Evolutionary conservation across 176 grass and related monocot species (phyloP).

Genomic region (Aegilops tauschii): DNA sequence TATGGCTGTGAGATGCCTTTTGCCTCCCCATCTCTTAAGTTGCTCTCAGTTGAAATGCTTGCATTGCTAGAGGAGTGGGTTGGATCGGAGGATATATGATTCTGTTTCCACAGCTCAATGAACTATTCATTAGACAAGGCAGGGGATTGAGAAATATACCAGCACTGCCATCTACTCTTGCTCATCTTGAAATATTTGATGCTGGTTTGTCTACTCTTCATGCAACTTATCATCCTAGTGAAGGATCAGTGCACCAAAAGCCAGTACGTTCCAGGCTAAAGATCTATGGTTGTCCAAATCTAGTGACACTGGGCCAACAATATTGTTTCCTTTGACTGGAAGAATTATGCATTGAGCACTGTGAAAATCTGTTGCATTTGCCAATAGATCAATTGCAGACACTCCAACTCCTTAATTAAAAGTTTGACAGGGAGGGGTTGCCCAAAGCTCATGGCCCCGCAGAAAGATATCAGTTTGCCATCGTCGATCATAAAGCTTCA

Average conservation of each 20-base stretch:
- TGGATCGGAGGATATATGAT: neutral
- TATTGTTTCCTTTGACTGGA: neutral
- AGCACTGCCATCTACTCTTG: constrained; percentile 16
- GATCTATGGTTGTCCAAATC: constrained; percentile 19
- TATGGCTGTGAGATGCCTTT: neutral
- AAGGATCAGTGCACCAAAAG: neutral
- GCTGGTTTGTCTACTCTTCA: constrained; percentile 22
- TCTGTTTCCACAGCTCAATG: constrained; percentile 21
- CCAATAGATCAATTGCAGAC: neutral
- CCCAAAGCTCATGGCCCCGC: neutral
- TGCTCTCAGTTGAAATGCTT: neutral
- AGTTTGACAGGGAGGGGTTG: neutral
- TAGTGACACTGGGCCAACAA: neutral
- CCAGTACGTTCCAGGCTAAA: neutral
- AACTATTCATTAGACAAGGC: neutral
- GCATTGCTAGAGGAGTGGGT: constrained; percentile 15
- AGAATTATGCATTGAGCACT: neutral
- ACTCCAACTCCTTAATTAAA: neutral
- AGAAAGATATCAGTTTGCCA: neutral
- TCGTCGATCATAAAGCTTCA: too few species aligned
- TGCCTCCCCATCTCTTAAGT: constrained; percentile 23
- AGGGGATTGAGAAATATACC: constrained; percentile 6
- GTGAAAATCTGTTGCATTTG: constrained; percentile 22
- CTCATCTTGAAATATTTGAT: neutral
- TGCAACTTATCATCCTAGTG: neutral